Percentiles rank a stretch among this genome's conserved stretches.
Conservation (phyloP, 176 grass and related monocot genomes). For the Aechmea fasciata region DNA sequence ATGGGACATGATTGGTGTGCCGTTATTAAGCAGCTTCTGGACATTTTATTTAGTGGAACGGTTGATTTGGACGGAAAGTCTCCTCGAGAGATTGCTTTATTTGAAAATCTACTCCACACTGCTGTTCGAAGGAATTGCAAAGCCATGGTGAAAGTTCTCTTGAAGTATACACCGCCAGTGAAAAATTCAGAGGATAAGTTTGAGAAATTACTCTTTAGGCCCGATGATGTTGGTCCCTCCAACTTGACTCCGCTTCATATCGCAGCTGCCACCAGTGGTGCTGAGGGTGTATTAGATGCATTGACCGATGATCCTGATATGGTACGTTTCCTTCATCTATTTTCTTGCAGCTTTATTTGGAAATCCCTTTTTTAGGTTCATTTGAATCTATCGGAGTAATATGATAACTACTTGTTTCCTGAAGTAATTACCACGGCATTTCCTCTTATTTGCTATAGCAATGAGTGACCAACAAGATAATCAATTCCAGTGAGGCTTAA, state of each 20-base stretch:
- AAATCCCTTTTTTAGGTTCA: too few relatives aligned
- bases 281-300: conserved; percentile 52
- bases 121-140: conserved; percentile 25
- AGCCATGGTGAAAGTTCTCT: conserved; percentile 40
- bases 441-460: too few relatives aligned
- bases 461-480: too few relatives aligned
- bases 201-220: conserved; percentile 42
- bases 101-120: conserved; percentile 60
- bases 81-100: conserved; percentile 55
- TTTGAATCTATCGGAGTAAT: too few relatives aligned
- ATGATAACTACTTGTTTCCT: too few relatives aligned
- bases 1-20: conserved; percentile 78
- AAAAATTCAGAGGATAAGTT: conserved; percentile 3
- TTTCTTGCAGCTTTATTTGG: neutral
- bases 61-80: conserved; percentile 58
- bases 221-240: conserved; percentile 35
- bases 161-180: conserved; percentile 36
- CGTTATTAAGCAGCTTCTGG: conserved; percentile 68
- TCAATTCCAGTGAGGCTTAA: too few relatives aligned
- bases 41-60: conserved; percentile 70
- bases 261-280: conserved; percentile 43
- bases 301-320: conserved; percentile 63
- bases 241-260: conserved; percentile 63
- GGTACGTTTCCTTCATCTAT: conserved; percentile 25
- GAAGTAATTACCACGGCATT: too few relatives aligned